Evolutionary conservation across 2,329 filamentous ascomycete species (phyloP), one percentile per base, ranked within the genome.

Genomic region (Botryotinia globosa): DNA sequence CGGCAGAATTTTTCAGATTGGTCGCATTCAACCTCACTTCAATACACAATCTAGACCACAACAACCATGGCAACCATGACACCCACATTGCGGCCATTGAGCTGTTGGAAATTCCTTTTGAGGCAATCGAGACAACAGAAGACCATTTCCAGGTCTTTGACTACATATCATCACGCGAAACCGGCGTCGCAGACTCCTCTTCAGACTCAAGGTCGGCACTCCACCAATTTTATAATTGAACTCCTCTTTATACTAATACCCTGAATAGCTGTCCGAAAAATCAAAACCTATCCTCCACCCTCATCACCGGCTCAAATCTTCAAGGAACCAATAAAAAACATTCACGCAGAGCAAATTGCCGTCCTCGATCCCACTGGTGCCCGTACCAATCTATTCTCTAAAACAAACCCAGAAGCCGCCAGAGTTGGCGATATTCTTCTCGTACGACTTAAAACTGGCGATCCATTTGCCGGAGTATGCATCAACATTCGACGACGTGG

Each of bases 391-490:
- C 90, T 99, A 73, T 98, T 99, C 85, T 89, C 90, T 76, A 89
- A 88, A 77, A 83, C 87, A 70, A 97, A 95, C 83, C 87, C 88
- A 45, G 94, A 98, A 81, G 88, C 90, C 78, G 94, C 91, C 72
- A 91, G 92, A 79, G 89, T 92, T 1, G 96, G 96, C 79, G 96
- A 99, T 83, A 93, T 99, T 76, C 87, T 99, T 51, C 93, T 97
- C 78, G 93, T 98, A 65, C 93, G 93, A 59, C 91, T 93, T 79
- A 92, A 91, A 81, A 92, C 90, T 75, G 91, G 91, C 74, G 95
- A 98, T 82, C 93, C 95, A 10, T 98, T 98, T 81, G 89, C 94
- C 1, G 96, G 96, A 58, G 93, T 96, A 22, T 92, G 93, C 79
- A 86, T 99, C 80, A 92, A 92, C 80, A 94, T 99, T 81, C 92